Evolutionary conservation across 441 rosid genomes (phyloP).

Genomic region (Eruca vesicaria): DNA sequence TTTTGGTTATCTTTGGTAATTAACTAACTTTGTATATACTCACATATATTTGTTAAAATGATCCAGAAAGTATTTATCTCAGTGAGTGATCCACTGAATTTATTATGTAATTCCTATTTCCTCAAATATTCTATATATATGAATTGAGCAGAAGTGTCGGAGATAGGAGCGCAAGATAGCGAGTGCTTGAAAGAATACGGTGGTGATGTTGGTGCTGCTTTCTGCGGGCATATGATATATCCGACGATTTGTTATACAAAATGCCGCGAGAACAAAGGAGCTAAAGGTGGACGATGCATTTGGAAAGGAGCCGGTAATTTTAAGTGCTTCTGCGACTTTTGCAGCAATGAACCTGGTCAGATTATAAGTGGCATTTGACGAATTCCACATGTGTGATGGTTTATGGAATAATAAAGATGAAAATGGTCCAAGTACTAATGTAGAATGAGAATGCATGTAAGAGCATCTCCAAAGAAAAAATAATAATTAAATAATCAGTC

Average conservation of each 20-base stretch:
- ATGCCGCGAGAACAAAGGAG: conserved; percentile 20
- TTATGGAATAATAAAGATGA: not conserved
- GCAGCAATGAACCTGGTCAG: not conserved
- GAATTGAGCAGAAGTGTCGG: not conserved
- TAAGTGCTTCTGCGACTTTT: conserved; percentile 28
- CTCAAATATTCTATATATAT: not conserved
- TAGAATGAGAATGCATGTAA: not conserved
- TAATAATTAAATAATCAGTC: too few relatives aligned
- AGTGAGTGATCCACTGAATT: not conserved
- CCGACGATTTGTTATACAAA: conserved; percentile 7
- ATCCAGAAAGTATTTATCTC: not conserved
- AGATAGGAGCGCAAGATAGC: conserved; percentile 21
- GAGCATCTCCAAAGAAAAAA: too few relatives aligned
- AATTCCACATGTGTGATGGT: not conserved
- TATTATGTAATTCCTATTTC: not conserved
- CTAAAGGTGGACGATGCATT: conserved; percentile 19
- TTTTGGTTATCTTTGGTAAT: not conserved
- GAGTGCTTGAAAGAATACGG: conserved; percentile 23
- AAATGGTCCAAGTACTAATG: conserved; percentile 2
- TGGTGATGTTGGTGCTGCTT: conserved; percentile 7
- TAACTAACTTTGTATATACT: not conserved
- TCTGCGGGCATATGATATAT: conserved; percentile 17
- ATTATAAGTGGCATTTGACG: not conserved
- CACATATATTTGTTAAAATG: not conserved
- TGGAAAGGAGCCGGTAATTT: not conserved